Conservation (phyloP, 148 eudicot genomes). For the Oxyria digyna region DNA sequence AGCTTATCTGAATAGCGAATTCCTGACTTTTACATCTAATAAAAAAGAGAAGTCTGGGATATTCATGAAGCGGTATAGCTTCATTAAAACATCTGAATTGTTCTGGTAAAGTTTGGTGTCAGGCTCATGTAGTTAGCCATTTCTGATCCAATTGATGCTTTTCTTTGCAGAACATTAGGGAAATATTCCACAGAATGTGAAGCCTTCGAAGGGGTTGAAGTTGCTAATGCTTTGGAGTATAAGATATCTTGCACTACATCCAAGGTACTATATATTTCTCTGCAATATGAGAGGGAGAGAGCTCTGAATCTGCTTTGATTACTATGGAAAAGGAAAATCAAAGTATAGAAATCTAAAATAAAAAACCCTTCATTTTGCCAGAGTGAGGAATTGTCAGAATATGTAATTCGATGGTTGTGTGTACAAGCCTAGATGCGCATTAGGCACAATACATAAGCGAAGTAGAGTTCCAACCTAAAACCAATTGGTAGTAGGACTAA, state of each 20-base stretch:
- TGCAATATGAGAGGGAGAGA: not conserved
- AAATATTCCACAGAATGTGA: slow-evolving; percentile 39
- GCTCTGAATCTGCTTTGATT: not conserved
- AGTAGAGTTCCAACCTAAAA: too few species aligned
- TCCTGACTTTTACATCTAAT: slow-evolving; percentile 36
- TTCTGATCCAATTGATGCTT: not conserved
- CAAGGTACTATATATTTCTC: slow-evolving; percentile 36
- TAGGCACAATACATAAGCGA: too few species aligned
- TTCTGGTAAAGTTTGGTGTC: not conserved
- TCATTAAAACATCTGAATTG: not conserved
- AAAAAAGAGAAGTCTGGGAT: slow-evolving; percentile 50
- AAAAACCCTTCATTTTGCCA: not conserved
- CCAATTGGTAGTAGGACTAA: too few species aligned
- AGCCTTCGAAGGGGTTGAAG: slow-evolving; percentile 55
- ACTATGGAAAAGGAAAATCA: not conserved
- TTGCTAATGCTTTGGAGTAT: slow-evolving; percentile 83
- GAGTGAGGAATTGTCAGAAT: too few species aligned
- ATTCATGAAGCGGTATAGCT: slow-evolving; percentile 71
- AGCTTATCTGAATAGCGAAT: slow-evolving; percentile 66
- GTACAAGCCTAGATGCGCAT: too few species aligned
- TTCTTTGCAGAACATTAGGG: slow-evolving; percentile 49
- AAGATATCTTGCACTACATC: slow-evolving; percentile 76
- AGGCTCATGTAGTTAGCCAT: not conserved
- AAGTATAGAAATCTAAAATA: not conserved
- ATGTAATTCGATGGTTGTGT: too few species aligned